Evolutionary conservation across 1,139 yeast species (phyloP).

Genomic region (Nadsonia starkeyi-henricii): DNA sequence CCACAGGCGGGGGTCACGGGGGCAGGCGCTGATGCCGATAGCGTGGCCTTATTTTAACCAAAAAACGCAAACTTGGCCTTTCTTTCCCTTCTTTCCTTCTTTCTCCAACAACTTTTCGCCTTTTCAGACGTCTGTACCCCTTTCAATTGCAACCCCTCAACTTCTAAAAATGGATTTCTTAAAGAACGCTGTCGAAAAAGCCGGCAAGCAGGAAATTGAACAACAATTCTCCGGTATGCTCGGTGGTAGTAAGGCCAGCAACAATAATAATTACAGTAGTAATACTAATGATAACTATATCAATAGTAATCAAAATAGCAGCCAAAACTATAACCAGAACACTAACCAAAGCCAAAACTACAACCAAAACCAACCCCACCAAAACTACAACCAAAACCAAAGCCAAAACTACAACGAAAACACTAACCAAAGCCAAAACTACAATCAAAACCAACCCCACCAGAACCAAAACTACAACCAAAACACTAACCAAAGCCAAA

Average conservation of each 20-base stretch:
- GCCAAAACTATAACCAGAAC: slow-evolving; percentile 1
- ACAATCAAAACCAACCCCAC: neutral
- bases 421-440: too few species aligned
- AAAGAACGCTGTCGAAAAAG: slow-evolving; percentile 13
- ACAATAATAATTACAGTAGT: neutral
- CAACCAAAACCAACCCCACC: slow-evolving; percentile 1
- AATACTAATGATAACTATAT: neutral
- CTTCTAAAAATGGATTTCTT: slow-evolving; percentile 11
- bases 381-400: slow-evolving; percentile 5
- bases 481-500: slow-evolving; percentile 2
- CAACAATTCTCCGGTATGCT: slow-evolving; percentile 9
- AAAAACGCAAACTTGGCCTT: too few species aligned
- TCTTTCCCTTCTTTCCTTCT: too few species aligned
- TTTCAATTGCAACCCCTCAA: too few species aligned
- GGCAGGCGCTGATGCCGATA: too few species aligned
- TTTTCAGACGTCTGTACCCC: too few species aligned
- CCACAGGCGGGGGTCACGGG: too few species aligned
- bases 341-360: slow-evolving; percentile 1
- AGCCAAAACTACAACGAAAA: slow-evolving; percentile 2
- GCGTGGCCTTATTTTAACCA: too few species aligned
- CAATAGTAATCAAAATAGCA: slow-evolving; percentile 2
- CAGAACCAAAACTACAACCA: neutral
- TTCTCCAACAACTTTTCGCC: too few species aligned
- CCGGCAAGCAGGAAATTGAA: slow-evolving; percentile 8
- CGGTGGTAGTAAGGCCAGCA: neutral